Evolutionary conservation across 2,329 filamentous ascomycete genomes (phyloP), one percentile per base, ranked within the genome.

Genomic region (Aureobasidium pullulans): DNA sequence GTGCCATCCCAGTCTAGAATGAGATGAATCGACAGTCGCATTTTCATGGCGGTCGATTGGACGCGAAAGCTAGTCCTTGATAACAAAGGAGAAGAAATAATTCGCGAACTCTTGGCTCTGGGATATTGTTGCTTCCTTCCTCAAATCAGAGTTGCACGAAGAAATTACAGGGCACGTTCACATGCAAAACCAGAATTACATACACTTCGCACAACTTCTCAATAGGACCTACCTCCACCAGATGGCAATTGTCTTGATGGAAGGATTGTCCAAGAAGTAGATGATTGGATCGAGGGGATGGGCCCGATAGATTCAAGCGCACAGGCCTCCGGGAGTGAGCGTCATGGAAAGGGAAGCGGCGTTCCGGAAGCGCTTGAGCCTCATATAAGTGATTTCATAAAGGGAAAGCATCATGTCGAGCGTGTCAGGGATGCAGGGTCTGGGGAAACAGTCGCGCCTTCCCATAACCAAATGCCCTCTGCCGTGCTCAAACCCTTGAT

Each of bases 1-100:
- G 77, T 79, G 58, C 76, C 76, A 63, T 80, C 77, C 70, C 73
- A 79, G 66, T 80, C 77, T 13, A 79, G 66, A 7, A 79, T 63
- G 64, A 74, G 69, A 46, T 73, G 70, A 13, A 75, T 64, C 47
- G 47, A 47, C 43, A 50, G 52, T 37, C 39, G 53, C 9, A 61
- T 39, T 15, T 53, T 40, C 29, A 19, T 53, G 28, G 7, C 28
- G 16, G 15, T 13, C n/a, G 39, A 42, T 42, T 42, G 39, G 34
- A 15, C 34, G 15, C 34, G 34, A 37, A 9, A 37, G 2, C 9
- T 15, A 15, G 34, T 23, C 23, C 23, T 23, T 23, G 2, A 23
- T 23, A 23, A 23, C 23, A 23, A 23, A 23, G 23, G 23, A 23
- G 23, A 23, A 23, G 23, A 23, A 23, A 23, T 23, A 23, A 23